Percentiles rank a stretch among this genome's conserved stretches.
Conservation (phyloP, 495 filamentous ascomycete species). For the Daldinia concentrica region DNA sequence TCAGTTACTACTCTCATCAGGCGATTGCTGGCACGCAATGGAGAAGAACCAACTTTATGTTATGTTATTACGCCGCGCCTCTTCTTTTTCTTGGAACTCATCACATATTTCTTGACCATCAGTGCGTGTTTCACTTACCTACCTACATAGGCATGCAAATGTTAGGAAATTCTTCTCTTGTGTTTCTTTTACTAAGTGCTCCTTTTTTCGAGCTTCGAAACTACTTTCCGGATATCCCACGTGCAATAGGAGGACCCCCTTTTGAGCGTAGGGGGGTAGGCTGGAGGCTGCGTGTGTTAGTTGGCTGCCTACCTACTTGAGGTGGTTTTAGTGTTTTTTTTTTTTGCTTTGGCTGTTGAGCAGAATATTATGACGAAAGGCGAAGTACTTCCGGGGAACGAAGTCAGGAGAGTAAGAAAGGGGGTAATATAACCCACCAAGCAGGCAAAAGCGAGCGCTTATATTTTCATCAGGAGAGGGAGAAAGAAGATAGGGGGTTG, state of each 20-base stretch:
- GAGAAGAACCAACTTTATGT: conserved; percentile 4
- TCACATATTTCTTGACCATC: conserved; percentile 13
- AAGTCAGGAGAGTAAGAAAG: background rate
- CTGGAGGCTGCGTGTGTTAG: background rate
- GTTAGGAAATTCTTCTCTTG: conserved; percentile 28
- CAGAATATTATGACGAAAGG: too few species aligned
- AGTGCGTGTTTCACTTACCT: conserved; percentile 12
- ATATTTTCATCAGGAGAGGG: background rate
- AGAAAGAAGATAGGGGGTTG: background rate
- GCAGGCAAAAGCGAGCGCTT: background rate
- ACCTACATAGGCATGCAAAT: conserved; percentile 13
- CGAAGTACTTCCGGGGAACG: too few species aligned
- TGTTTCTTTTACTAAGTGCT: conserved; percentile 10
- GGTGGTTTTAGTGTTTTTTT: background rate
- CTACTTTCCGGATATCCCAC: conserved; percentile 27
- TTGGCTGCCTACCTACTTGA: background rate
- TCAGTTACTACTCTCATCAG: conserved; percentile 25
- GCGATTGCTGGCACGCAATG: conserved; percentile 42
- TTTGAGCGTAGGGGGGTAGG: background rate
- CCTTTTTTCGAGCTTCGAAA: background rate
- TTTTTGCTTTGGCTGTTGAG: background rate
- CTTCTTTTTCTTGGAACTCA: conserved; percentile 18
- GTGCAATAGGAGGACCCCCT: background rate
- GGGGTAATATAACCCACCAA: background rate
- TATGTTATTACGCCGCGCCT: conserved; percentile 15